A percentile compares a stretch with the other conserved stretches of the same genome.
phyloP scores from a whole-genome alignment of 169 alveolate genomes.

The Miamiensis avidus region DNA sequence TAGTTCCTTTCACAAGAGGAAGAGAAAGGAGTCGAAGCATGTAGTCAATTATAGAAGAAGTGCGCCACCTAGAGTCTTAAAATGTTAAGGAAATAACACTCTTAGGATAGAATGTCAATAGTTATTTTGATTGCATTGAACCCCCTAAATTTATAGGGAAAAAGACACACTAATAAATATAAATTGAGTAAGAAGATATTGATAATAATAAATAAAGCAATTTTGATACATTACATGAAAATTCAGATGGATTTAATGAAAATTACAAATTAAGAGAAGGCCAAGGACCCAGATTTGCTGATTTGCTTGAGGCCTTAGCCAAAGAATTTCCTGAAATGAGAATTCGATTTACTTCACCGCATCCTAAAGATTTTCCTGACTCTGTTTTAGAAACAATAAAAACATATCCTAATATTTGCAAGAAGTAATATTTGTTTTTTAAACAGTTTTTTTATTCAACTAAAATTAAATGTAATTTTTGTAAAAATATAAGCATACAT shows the following conservation, averaged over 20 bases:
- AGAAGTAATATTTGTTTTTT: constrained; percentile 37
- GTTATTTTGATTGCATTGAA: constrained; percentile 52
- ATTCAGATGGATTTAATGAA: constrained; percentile 66
- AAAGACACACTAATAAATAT: neutral
- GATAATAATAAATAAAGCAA: neutral
- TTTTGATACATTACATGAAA: constrained; percentile 41
- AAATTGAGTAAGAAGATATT: neutral
- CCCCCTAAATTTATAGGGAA: constrained; percentile 19
- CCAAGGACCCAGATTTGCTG: constrained; percentile 71
- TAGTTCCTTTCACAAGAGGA: constrained; percentile 85
- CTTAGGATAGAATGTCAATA: constrained; percentile 80
- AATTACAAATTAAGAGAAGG: constrained; percentile 61
- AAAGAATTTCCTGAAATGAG: constrained; percentile 67
- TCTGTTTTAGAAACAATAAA: constrained; percentile 64
- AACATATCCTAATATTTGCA: constrained; percentile 58
- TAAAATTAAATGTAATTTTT: neutral
- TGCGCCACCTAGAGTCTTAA: constrained; percentile 38
- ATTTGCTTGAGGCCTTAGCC: constrained; percentile 65
- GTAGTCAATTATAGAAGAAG: constrained; percentile 61
- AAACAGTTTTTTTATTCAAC: neutral
- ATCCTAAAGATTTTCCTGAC: constrained; percentile 80
- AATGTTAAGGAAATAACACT: constrained; percentile 74
- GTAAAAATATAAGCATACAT: constrained; percentile 50
- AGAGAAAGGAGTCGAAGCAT: constrained; percentile 70
- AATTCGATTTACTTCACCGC: constrained; percentile 80